phyloP scores from a whole-genome alignment of 345 rosid species.

The Orychophragmus violaceus region DNA sequence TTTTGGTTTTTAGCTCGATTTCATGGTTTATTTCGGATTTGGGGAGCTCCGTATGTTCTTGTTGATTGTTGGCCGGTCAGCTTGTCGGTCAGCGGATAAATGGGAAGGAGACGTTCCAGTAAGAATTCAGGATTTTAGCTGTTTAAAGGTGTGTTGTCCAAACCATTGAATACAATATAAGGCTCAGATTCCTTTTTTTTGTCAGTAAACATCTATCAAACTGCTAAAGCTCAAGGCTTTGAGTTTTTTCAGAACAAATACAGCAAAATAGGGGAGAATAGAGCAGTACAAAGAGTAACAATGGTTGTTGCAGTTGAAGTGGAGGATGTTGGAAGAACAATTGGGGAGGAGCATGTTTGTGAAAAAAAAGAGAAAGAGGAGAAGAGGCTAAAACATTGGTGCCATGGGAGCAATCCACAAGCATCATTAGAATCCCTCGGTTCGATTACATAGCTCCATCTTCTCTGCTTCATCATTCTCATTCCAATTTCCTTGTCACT shows the following conservation, averaged over 20 bases:
- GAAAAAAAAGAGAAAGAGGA: constrained; percentile 26
- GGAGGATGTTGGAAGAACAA: not conserved
- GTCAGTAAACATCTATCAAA: not conserved
- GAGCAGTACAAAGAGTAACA: not conserved
- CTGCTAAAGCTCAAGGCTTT: constrained; percentile 8
- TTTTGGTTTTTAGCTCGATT: too few relatives aligned
- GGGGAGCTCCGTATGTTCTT: too few relatives aligned
- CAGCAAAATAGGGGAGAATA: not conserved
- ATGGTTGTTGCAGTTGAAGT: constrained; percentile 21
- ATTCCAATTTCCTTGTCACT: constrained; percentile 79
- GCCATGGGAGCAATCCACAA: constrained; percentile 84
- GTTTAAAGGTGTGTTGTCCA: constrained; percentile 15
- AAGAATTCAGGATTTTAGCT: constrained; percentile 22
- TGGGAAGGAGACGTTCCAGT: too few relatives aligned
- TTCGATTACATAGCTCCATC: constrained; percentile 89
- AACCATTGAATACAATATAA: too few relatives aligned
- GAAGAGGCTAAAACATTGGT: constrained; percentile 35
- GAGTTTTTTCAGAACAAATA: not conserved
- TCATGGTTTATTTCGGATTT: too few relatives aligned
- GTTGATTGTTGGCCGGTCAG: too few relatives aligned
- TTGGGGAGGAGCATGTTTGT: constrained; percentile 11
- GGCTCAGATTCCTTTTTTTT: too few relatives aligned
- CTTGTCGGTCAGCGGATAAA: too few relatives aligned
- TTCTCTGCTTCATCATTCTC: constrained; percentile 63
- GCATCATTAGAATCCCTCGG: constrained; percentile 77